Evolutionary conservation across 495 filamentous ascomycete genomes (phyloP), one percentile per base, ranked within the genome.

Genomic region (Penicillium riverlandense): DNA sequence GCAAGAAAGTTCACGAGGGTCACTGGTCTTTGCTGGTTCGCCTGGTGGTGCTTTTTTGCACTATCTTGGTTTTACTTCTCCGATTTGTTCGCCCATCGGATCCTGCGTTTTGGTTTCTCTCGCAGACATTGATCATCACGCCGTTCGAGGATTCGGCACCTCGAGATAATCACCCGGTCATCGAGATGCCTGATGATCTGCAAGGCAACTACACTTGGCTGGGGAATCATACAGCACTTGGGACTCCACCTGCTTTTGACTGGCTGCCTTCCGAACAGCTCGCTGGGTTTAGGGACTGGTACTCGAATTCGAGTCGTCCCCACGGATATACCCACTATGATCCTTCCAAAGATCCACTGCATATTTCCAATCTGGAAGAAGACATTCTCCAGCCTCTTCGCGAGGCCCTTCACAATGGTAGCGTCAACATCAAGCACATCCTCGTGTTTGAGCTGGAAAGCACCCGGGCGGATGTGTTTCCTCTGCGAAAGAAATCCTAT

Each of bases 401-500:
- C 5, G 47, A 67, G 14, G 51, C 55, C 1, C 48, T 71, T 5
- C 54, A 53, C 11, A 47, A 52, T 14, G 52, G 55, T 3, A 47
- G 53, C 15, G 50, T 61, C n/a, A 49, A 45, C 3, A 60, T 71
- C 34, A 57, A 58, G 29, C 67, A 72, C 39, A 52, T 72, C 36
- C 54, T 71, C 29, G 32, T 72, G 6, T 44, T 72, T 38, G 61
- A 67, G 38, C 47, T 72, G 33, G 69, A 72, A 54, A 69, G 65
- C 30, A 69, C 68, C 10, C 57, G 69, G 27, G 63, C 59, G 38
- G 69, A 72, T 48, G 57, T 70, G 12, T 72, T 72, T 47, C 69
- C 69, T 1, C 40, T 71, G 8, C 57, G 61, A 32, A 69, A 68
- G 14, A 58, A 63, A 11, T 61, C 57, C 8, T 43, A 45, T 11